phyloP scores from a whole-genome alignment of 2,329 filamentous ascomycete genomes.

The Dactylellina haptotyla region DNA sequence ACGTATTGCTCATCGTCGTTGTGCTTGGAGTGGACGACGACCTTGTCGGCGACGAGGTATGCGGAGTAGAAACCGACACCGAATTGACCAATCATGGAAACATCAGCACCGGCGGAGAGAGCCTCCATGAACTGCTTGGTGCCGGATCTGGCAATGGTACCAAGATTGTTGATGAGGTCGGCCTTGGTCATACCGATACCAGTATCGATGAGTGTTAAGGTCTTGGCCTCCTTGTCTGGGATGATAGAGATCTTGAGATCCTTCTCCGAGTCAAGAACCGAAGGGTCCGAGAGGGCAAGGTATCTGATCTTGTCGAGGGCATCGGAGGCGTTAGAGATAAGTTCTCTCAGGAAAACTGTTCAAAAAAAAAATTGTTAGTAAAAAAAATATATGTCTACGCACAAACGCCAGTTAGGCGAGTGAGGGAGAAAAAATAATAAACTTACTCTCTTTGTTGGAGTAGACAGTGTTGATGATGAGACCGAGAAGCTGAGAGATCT shows the following conservation, averaged over 20 bases:
- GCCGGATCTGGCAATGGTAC: slow-evolving; percentile 97
- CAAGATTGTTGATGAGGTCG: slow-evolving; percentile 99
- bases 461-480: slow-evolving; percentile 99
- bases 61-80: slow-evolving; percentile 99
- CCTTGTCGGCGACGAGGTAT: slow-evolving; percentile 97
- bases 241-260: slow-evolving; percentile 99
- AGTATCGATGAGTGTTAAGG: slow-evolving; percentile 92
- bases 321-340: slow-evolving; percentile 98
- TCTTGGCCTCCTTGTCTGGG: slow-evolving; percentile 97
- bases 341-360: slow-evolving; percentile 89
- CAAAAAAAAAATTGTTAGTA: background rate
- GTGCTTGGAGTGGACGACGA: slow-evolving; percentile 96
- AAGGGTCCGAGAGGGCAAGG: slow-evolving; percentile 95
- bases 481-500: slow-evolving; percentile 99
- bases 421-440: background rate
- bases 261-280: slow-evolving; percentile 96
- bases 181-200: slow-evolving; percentile 99
- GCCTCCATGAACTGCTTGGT: slow-evolving; percentile 99
- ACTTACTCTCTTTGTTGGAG: slow-evolving; percentile 92
- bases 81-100: slow-evolving; percentile 99
- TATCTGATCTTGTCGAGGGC: slow-evolving; percentile 99
- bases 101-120: slow-evolving; percentile 95
- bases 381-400: background rate
- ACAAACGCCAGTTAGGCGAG: background rate
- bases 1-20: slow-evolving; percentile 99